Conservation (phyloP, 306 rosid species). For the Lathyrus sativus region DNA sequence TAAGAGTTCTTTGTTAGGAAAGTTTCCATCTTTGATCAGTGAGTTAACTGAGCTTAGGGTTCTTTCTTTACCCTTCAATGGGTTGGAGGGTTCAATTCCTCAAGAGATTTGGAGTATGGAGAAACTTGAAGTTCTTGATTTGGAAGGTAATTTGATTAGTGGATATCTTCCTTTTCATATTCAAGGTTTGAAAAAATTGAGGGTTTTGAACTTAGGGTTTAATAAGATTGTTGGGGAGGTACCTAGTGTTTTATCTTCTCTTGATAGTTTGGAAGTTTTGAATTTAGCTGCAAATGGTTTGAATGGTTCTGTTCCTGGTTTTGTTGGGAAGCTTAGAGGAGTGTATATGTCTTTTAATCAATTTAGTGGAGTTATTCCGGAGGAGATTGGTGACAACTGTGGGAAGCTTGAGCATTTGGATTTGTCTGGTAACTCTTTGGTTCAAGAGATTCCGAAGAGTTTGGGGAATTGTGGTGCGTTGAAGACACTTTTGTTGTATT, state of each 20-base stretch:
- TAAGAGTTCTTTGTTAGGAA: conserved; percentile 60
- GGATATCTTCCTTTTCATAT: conserved; percentile 54
- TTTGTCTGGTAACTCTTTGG: conserved; percentile 72
- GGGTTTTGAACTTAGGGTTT: conserved; percentile 77
- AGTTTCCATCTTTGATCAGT: conserved; percentile 54
- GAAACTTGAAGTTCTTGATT: conserved; percentile 82
- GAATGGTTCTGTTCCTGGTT: conserved; percentile 73
- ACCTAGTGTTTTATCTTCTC: conserved; percentile 50
- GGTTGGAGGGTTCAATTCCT: conserved; percentile 66
- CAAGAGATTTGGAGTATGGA: conserved; percentile 62
- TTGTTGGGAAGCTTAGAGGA: conserved; percentile 61
- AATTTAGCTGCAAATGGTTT: conserved; percentile 70
- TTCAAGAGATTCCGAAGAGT: conserved; percentile 55
- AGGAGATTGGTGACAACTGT: conserved; percentile 70
- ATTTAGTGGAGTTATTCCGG: conserved; percentile 60
- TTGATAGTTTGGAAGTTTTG: conserved; percentile 59
- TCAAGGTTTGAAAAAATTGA: conserved; percentile 47
- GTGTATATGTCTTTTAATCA: conserved; percentile 66
- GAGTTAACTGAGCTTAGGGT: conserved; percentile 68
- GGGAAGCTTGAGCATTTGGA: conserved; percentile 83
- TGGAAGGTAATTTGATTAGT: conserved; percentile 66
- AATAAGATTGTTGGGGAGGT: conserved; percentile 67
- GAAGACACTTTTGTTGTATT: conserved; percentile 64
- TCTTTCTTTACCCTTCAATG: conserved; percentile 73
- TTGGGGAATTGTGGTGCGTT: conserved; percentile 73